Percentiles rank a stretch among this genome's conserved stretches.
phyloP scores from a whole-genome alignment of 805 yeast species.

The Candida maris region DNA sequence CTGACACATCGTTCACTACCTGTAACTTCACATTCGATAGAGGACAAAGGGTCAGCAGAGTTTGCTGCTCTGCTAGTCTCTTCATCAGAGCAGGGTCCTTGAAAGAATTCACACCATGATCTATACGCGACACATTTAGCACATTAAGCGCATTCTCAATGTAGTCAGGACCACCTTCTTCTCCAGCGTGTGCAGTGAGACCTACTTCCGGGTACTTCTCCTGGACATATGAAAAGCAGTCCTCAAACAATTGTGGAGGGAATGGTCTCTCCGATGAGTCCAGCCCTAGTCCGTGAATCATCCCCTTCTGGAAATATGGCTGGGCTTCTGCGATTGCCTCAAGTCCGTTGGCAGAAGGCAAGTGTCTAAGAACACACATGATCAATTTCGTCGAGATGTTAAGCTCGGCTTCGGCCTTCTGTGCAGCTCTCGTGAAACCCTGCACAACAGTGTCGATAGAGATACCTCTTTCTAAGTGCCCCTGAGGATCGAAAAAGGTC shows the following conservation, averaged over 20 bases:
- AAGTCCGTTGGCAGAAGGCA: conserved; percentile 57
- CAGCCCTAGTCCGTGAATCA: conserved; percentile 73
- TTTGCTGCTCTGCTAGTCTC: conserved; percentile 51
- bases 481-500: conserved; percentile 82
- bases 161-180: conserved; percentile 77
- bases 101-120: conserved; percentile 71
- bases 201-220: conserved; percentile 49
- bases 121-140: conserved; percentile 65
- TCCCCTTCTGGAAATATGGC: conserved; percentile 50
- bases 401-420: conserved; percentile 53
- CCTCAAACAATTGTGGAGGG: conserved; percentile 67
- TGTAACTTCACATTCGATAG: conserved; percentile 71
- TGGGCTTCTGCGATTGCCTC: conserved; percentile 52
- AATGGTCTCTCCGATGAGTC: conserved; percentile 77
- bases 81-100: conserved; percentile 52
- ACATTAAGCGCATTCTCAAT: conserved; percentile 56
- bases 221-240: conserved; percentile 53
- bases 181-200: conserved; percentile 86
- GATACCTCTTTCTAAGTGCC: conserved; percentile 68
- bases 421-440: conserved; percentile 68
- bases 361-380: conserved; percentile 79
- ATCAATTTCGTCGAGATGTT: conserved; percentile 69
- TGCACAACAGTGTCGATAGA: conserved; percentile 53
- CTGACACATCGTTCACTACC: conserved; percentile 63
- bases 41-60: conserved; percentile 72